Base-by-base conservation (phyloP, 768 basidiomycete species). In the Hygrophorus russula region DNA sequence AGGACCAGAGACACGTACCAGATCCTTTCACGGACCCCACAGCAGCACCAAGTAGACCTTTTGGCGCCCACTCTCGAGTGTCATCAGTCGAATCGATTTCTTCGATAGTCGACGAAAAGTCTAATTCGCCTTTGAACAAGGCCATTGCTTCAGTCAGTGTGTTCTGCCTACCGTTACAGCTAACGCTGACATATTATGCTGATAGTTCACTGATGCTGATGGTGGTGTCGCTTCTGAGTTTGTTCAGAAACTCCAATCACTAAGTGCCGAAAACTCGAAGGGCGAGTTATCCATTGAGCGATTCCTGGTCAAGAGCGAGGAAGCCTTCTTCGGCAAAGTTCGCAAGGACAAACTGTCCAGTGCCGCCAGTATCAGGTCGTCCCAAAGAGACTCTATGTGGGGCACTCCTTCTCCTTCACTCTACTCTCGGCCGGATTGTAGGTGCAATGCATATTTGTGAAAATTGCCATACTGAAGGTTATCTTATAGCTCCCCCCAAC, bases 51-150 rank as follows among this genome's bases (percentile, higher is more conserved):
- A 67, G 62, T 24, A 72, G 74, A 47, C 88, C 90, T 1, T 93
- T 94, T 60, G 86, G 86, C 41, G 52, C 67, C 9, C 86, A 90
- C 57, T 89, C 85, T 33, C 73, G 90, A 4, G 73, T 76, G 5
- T 80, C 82, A 0, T 92, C 89, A 1, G 79, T 84, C n/a, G 92
- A 94, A 54, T 91, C 89, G 4, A 92, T 94, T 44, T 79, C 85
- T 11, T 83, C 87, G 3, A 90, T 94, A 42, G 82, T 90, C 24
- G 89, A 92, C 49, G 91, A 94, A 53, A 94, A 94, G 67, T 68
- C 71, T 1, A 84, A 84, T 49, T 91, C 92, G 17, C 91, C 92
- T 9, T 66, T 94, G 46, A 96, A 96, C 67, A 94, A 93, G 63
- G 89, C 91, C 9, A 88, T 90, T 53, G 82, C 82, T 42, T 82